phyloP scores from a whole-genome alignment of 108 stramenopile genomes.

The Fragilaria radians region DNA sequence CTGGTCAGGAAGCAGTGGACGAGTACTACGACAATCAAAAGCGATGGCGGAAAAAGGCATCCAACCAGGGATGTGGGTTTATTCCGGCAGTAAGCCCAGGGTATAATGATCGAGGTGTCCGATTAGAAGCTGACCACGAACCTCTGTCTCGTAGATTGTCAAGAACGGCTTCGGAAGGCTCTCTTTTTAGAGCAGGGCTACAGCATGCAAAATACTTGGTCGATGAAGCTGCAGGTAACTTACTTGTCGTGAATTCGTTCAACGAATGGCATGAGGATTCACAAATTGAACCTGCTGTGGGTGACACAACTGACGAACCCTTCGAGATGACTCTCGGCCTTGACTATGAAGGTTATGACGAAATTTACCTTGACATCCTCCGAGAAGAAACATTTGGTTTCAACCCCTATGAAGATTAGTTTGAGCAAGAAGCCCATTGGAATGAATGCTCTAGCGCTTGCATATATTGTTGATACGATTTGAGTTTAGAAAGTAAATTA shows the following conservation, averaged over 20 bases:
- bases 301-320: neutral
- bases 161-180: neutral
- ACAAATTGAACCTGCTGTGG: conserved; percentile 20
- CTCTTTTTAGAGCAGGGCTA: conserved; percentile 5
- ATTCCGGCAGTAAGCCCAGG: conserved; percentile 18
- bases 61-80: conserved; percentile 9
- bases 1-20: neutral
- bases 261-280: conserved; percentile 25
- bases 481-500: too few relatives aligned
- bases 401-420: too few relatives aligned
- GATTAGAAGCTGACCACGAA: conserved; percentile 1
- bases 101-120: conserved; percentile 16
- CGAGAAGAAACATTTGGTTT: conserved; percentile 3
- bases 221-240: conserved; percentile 2
- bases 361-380: neutral
- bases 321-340: neutral
- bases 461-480: too few relatives aligned
- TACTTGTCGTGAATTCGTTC: conserved; percentile 16
- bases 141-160: conserved; percentile 8
- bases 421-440: too few relatives aligned
- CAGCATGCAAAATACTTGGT: conserved; percentile 13
- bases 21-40: conserved; percentile 17
- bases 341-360: neutral
- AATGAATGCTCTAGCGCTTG: too few relatives aligned
- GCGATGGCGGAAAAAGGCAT: conserved; percentile 17